These are phyloP conservation scores for Saccharomycopsis phalli DNA, from an alignment of 1,139 yeast genomes.

Conservation along the genomic window DNA sequence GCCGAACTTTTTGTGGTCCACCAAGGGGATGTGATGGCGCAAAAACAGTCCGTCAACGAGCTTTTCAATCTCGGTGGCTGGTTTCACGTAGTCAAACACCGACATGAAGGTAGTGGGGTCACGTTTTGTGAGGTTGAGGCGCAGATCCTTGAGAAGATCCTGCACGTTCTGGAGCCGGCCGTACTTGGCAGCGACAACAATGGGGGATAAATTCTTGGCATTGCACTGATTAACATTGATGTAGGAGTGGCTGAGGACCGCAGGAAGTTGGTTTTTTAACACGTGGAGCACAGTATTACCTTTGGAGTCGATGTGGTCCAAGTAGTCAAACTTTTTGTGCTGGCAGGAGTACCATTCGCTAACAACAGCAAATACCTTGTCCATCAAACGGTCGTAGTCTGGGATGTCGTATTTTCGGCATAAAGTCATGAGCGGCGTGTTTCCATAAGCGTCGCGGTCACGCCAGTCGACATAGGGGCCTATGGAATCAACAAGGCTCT, in stretches of 20 bases:
- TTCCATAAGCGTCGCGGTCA: constrained; percentile 53
- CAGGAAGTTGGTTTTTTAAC: constrained; percentile 34
- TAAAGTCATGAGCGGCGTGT: constrained; percentile 72
- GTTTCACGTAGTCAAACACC: constrained; percentile 46
- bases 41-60: constrained; percentile 36
- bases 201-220: constrained; percentile 52
- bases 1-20: constrained; percentile 27
- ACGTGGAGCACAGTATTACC: constrained; percentile 77
- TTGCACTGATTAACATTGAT: constrained; percentile 60
- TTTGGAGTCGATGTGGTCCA: constrained; percentile 58
- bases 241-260: constrained; percentile 27
- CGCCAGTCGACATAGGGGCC: constrained; percentile 67
- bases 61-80: constrained; percentile 35
- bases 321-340: constrained; percentile 31
- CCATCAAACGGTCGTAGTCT: constrained; percentile 44
- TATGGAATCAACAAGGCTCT: constrained; percentile 40
- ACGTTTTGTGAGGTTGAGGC: constrained; percentile 37
- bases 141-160: constrained; percentile 36
- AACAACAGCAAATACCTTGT: constrained; percentile 39
- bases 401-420: constrained; percentile 78
- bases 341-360: constrained; percentile 32
- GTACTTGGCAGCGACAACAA: constrained; percentile 64
- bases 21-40: constrained; percentile 26
- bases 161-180: constrained; percentile 53
- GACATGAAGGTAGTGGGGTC: constrained; percentile 35